These are phyloP conservation scores for Ailanthus altissimus DNA, from an alignment of 345 rosid species.

Conservation along the genomic window DNA sequence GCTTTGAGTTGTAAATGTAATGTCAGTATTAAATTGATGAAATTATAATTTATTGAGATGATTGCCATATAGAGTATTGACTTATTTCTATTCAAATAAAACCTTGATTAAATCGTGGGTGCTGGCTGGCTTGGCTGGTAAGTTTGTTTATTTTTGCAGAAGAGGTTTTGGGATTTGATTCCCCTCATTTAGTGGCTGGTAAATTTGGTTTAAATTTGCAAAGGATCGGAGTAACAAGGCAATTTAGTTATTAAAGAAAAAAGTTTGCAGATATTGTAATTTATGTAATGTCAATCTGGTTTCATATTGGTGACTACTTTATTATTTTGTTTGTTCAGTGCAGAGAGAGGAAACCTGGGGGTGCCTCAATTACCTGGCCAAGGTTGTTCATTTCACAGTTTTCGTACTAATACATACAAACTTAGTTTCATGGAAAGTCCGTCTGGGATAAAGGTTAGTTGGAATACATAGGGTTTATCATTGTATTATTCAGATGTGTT, in stretches of 20 bases:
- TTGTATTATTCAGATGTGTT: neutral
- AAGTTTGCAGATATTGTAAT: neutral
- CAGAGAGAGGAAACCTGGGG: constrained; percentile 78
- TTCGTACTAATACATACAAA: constrained; percentile 86
- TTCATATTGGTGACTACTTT: neutral
- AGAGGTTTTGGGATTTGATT: neutral
- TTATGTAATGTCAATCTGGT: neutral
- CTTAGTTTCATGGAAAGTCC: constrained; percentile 97
- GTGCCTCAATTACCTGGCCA: constrained; percentile 93
- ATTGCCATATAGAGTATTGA: neutral
- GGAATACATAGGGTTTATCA: neutral
- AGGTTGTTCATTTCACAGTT: constrained; percentile 95
- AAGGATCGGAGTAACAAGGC: neutral
- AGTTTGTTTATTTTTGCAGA: neutral
- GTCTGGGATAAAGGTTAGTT: constrained; percentile 82
- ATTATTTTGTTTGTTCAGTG: constrained; percentile 35
- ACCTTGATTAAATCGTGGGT: neutral
- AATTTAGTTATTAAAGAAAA: neutral
- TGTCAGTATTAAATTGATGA: neutral
- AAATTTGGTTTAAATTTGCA: neutral
- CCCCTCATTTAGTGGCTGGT: neutral
- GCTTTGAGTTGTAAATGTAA: neutral
- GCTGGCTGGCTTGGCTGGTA: neutral
- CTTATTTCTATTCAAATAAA: no score
- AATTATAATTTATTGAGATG: neutral